Base-by-base conservation (phyloP, 2,329 filamentous ascomycete genomes). In the Parastagonospora nodorum region DNA sequence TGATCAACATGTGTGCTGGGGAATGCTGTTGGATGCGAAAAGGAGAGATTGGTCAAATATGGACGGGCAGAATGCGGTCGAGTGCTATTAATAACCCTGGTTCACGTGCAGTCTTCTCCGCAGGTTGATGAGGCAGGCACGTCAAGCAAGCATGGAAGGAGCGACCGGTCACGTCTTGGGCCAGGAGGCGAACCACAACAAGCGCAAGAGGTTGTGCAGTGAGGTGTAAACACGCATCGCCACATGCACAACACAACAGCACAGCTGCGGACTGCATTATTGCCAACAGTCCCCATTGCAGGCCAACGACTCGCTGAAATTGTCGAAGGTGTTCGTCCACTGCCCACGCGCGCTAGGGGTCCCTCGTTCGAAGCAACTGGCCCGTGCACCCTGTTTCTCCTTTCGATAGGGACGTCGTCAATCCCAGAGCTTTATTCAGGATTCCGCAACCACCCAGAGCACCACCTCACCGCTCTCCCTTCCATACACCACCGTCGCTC, bases 391-490 rank as follows among this genome's bases (percentile, higher is more conserved):
- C 12, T 39, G 16, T 19, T 39, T 39, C 27, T 19, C 8, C 33
- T 37, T 37, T 37, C 33, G 12, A 14, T 16, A 31, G 39, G 19
- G 27, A 30, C 39, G 39, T 41, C 27, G 39, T 41, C 27, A 41
- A 31, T 41, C 39, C 19, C 38, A 40, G 36, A 38, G 10, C 10
- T 32, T 37, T 37, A 40, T 28, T 40, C 38, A 40, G 24, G 38
- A 28, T 12, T 9, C 19, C 27, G 37, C 31, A 41, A n/a, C 41
- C n/a, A 15, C 48, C 44, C 10, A 39, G 15, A 14, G 15, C 24
- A 28, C 27, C 35, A 32, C 14, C 36, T 14, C 44, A 33, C 33
- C 37, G 37, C 50, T 42, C 51, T 49, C 44, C 37, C 29, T 11
- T 37, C 24, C 43, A 32, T n/a, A n/a, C 36, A 47, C 48, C 14